phyloP scores from a whole-genome alignment of 208 protist genomes.

The Acanthamoeba sp. region DNA sequence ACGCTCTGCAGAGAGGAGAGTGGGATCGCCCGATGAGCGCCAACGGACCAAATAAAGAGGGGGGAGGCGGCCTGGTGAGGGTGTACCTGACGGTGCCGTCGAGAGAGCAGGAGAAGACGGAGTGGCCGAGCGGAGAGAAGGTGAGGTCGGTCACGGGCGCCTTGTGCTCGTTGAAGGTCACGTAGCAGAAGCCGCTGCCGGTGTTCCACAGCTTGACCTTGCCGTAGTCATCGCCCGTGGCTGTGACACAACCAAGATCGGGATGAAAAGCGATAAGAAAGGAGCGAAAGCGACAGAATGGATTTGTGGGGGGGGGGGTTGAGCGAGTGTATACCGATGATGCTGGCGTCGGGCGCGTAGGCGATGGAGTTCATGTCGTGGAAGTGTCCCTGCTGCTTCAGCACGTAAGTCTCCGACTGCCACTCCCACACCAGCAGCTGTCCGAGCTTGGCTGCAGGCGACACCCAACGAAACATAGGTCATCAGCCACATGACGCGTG shows the following conservation, averaged over 20 bases:
- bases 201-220: constrained; percentile 93
- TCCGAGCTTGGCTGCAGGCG: constrained; percentile 80
- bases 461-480: too few relatives aligned
- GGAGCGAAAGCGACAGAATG: neutral
- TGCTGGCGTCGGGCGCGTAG: constrained; percentile 88
- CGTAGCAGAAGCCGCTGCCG: constrained; percentile 90
- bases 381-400: constrained; percentile 89
- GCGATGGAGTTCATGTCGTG: constrained; percentile 86
- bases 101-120: constrained; percentile 87
- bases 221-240: constrained; percentile 90
- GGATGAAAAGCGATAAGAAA: neutral
- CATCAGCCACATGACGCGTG: too few relatives aligned
- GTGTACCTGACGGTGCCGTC: constrained; percentile 89
- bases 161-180: constrained; percentile 91
- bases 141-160: constrained; percentile 77
- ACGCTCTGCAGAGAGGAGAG: constrained; percentile 83
- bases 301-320: neutral
- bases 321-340: neutral
- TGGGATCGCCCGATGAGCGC: too few relatives aligned
- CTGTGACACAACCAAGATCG: constrained; percentile 69
- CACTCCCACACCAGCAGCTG: constrained; percentile 95
- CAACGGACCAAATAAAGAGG: too few relatives aligned
- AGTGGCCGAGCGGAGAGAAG: constrained; percentile 87
- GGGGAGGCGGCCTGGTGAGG: too few relatives aligned
- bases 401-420: constrained; percentile 91